phyloP scores from a whole-genome alignment of 768 basidiomycete species.

The Suillus lakei region DNA sequence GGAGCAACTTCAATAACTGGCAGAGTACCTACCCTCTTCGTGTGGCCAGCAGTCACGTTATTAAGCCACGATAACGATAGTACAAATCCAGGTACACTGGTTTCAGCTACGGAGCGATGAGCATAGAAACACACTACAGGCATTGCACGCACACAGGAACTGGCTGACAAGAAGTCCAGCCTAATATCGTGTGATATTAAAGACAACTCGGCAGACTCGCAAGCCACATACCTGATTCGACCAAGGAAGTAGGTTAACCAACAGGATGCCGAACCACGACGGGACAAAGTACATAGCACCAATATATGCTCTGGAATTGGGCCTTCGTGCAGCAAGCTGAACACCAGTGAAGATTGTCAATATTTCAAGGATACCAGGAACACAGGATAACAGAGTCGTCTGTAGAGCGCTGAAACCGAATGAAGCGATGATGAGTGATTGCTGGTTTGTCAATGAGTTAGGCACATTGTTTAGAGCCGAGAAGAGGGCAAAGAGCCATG shows the following conservation, averaged over 20 bases:
- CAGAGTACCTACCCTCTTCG: slow-evolving; percentile 60
- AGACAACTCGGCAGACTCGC: slow-evolving; percentile 10
- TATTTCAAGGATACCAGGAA: slow-evolving; percentile 63
- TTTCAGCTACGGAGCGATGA: slow-evolving; percentile 27
- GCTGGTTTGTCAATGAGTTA: slow-evolving; percentile 62
- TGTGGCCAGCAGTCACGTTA: slow-evolving; percentile 64
- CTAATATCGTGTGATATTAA: not conserved
- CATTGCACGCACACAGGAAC: slow-evolving; percentile 49
- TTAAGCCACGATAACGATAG: slow-evolving; percentile 64
- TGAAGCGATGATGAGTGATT: slow-evolving; percentile 60
- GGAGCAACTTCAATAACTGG: not conserved
- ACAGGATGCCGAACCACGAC: slow-evolving; percentile 59
- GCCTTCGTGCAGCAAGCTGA: slow-evolving; percentile 51
- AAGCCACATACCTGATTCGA: slow-evolving; percentile 59
- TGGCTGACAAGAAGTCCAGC: slow-evolving; percentile 44
- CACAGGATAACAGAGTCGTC: slow-evolving; percentile 67
- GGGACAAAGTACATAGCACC: slow-evolving; percentile 61
- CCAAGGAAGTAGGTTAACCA: slow-evolving; percentile 66
- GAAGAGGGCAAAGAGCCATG: slow-evolving; percentile 71
- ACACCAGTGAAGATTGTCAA: slow-evolving; percentile 68
- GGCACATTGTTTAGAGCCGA: slow-evolving; percentile 59
- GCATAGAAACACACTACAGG: not conserved
- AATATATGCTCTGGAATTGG: slow-evolving; percentile 60
- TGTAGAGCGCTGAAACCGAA: slow-evolving; percentile 65
- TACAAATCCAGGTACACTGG: slow-evolving; percentile 59